Base-by-base conservation (phyloP, 2,329 filamentous ascomycete genomes). In the Sphaerulina vaccinii region DNA sequence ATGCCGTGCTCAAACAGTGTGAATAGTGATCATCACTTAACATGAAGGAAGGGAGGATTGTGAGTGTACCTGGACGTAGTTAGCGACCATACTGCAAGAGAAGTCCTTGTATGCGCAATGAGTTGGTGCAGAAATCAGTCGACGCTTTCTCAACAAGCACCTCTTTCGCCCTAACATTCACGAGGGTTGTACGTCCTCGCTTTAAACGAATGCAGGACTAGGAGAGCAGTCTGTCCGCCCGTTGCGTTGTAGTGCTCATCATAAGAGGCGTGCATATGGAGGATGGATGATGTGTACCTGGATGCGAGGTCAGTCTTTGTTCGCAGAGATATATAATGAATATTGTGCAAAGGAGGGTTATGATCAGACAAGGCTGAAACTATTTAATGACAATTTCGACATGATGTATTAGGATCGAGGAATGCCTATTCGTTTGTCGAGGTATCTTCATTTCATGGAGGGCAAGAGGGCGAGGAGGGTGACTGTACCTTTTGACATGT, bases 311-410 rank as follows among this genome's bases (percentile, higher is more conserved):
- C 39, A 68, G 62, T 71, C 68, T 65, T 70, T 60, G 51, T 57
- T 54, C 55, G 16, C 16, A 19, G 33, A 18, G 21, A 37, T 39
- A 22, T 39, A 42, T 42, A 56, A 36, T 49, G 42, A 52, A 42
- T 54, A 63, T 55, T 55, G 51, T 54, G 55, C 39, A 62, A 65
- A 37, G n/a, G 21, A 33, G 32, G 27, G 24, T 27, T n/a, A 39
- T 15, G 16, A 71, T 84, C 81, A 84, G 81, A 84, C 81, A 84
- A 84, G 81, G 81, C 81, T 84, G 81, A 84, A 84, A 84, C 81
- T 84, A 81, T 70, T 55, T 58, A 69, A 69, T 71, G 76, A 82
- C 79, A 80, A 74, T 45, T 76, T 80, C 80, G 78, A 83, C 81
- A 84, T 78, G 72, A 69, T 75, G 41, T 71, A 72, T 84, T 84